A percentile compares a stretch with the other conserved stretches of the same genome.
Conservation (phyloP, 176 grass and related monocot genomes). For the Puya raimondii region DNA sequence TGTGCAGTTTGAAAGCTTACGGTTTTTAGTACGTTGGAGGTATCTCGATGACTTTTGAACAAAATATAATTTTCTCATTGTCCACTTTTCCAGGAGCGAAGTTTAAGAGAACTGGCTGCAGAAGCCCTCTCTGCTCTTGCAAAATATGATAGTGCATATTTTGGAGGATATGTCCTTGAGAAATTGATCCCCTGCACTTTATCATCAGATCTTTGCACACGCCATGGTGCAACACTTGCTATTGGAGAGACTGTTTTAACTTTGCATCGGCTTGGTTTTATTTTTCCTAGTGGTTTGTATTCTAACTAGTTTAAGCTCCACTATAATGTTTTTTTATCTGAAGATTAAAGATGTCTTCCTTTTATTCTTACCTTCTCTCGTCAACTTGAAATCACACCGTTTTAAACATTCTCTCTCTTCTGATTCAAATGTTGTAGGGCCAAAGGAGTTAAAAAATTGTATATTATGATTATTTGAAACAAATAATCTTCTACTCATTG, state of each 20-base stretch:
- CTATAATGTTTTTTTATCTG: background rate
- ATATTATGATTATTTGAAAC: no score
- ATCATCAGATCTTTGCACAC: conserved; percentile 82
- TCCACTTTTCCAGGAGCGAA: conserved; percentile 61
- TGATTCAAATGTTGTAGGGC: no score
- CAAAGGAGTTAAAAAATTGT: no score
- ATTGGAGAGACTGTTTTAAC: conserved; percentile 63
- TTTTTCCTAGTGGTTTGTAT: conserved; percentile 46
- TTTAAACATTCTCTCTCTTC: no score
- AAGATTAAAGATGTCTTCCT: background rate
- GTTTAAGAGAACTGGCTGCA: conserved; percentile 69
- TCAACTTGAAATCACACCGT: no score
- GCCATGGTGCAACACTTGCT: conserved; percentile 93
- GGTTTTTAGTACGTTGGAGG: background rate
- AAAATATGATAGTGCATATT: conserved; percentile 77
- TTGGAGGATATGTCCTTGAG: conserved; percentile 51
- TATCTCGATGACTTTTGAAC: background rate
- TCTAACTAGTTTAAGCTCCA: conserved; percentile 8
- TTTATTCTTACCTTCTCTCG: background rate
- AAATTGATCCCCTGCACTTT: conserved; percentile 83
- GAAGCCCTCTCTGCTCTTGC: conserved; percentile 76
- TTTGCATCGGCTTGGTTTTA: conserved; percentile 61
- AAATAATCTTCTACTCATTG: no score
- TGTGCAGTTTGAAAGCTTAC: conserved; percentile 5
- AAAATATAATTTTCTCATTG: conserved; percentile 21